Evolutionary conservation across 2,329 filamentous ascomycete genomes (phyloP).

Genomic region (Aspergillus jensenii): DNA sequence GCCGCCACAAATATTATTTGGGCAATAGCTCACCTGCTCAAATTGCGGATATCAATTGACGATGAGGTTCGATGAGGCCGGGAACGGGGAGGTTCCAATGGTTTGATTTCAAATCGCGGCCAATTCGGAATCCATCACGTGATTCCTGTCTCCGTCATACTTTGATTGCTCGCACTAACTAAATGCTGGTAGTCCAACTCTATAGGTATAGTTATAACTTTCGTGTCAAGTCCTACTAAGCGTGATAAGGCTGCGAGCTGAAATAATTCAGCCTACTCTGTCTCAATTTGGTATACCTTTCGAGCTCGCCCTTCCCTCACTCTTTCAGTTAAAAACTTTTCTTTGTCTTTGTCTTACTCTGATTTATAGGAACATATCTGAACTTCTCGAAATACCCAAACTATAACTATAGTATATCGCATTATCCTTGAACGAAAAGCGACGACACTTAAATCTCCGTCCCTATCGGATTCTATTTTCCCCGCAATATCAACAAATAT

Average conservation of each 20-base stretch:
- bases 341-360: neutral
- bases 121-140: neutral
- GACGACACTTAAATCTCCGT: neutral
- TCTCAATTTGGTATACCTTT: neutral
- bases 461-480: neutral
- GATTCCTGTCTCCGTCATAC: neutral
- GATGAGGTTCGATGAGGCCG: neutral
- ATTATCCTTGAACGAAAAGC: neutral
- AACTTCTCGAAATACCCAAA: neutral
- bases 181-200: neutral
- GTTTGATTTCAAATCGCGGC: neutral
- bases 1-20: neutral
- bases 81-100: neutral
- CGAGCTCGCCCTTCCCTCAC: neutral
- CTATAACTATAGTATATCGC: neutral
- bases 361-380: neutral
- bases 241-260: neutral
- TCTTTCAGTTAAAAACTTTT: neutral
- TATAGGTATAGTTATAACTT: neutral
- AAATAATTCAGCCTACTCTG: neutral
- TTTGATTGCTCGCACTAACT: neutral
- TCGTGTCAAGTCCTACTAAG: neutral
- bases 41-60: neutral
- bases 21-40: conserved; percentile 1
- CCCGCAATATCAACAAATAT: neutral